A percentile compares a stretch with the other conserved stretches of the same genome.
These are phyloP conservation scores for Lentinula lateritia DNA, from an alignment of 768 basidiomycete species.

Conservation along the genomic window DNA sequence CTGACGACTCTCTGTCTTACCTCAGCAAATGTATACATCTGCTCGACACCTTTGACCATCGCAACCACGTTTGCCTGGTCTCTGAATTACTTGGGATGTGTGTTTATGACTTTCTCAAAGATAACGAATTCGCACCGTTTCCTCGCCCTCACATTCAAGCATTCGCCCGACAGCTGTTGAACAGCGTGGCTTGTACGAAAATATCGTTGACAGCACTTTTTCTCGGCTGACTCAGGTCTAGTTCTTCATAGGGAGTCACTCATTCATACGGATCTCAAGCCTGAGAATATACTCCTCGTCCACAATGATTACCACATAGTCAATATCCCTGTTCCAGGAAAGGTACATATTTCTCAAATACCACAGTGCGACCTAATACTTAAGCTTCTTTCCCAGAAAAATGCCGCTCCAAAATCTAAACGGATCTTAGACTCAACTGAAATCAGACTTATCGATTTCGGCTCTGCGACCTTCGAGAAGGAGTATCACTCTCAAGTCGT, in stretches of 20 bases:
- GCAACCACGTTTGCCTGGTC: constrained; percentile 96
- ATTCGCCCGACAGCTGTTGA: constrained; percentile 88
- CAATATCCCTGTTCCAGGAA: constrained; percentile 56
- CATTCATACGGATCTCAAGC: constrained; percentile 98
- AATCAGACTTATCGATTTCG: constrained; percentile 96
- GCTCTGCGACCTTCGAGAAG: constrained; percentile 94
- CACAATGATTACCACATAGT: constrained; percentile 69
- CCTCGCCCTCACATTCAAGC: constrained; percentile 94
- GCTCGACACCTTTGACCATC: constrained; percentile 90
- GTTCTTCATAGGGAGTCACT: constrained; percentile 88
- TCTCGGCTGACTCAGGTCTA: constrained; percentile 23
- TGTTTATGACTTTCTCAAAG: constrained; percentile 98
- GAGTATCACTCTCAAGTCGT: constrained; percentile 99
- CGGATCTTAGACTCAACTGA: constrained; percentile 82
- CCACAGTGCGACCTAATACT: constrained; percentile 3
- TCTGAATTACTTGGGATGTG: constrained; percentile 95
- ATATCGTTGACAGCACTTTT: constrained; percentile 10
- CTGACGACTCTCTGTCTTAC: constrained; percentile 12
- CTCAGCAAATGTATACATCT: constrained; percentile 96
- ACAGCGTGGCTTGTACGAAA: constrained; percentile 87
- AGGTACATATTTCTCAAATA: constrained; percentile 34
- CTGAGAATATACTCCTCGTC: constrained; percentile 96
- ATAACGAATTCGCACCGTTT: constrained; percentile 95
- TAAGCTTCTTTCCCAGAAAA: constrained; percentile 40
- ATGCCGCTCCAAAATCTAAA: constrained; percentile 61